Evolutionary conservation across 2,329 filamentous ascomycete species (phyloP).

Genomic region (Ceratocystis colombiana): DNA sequence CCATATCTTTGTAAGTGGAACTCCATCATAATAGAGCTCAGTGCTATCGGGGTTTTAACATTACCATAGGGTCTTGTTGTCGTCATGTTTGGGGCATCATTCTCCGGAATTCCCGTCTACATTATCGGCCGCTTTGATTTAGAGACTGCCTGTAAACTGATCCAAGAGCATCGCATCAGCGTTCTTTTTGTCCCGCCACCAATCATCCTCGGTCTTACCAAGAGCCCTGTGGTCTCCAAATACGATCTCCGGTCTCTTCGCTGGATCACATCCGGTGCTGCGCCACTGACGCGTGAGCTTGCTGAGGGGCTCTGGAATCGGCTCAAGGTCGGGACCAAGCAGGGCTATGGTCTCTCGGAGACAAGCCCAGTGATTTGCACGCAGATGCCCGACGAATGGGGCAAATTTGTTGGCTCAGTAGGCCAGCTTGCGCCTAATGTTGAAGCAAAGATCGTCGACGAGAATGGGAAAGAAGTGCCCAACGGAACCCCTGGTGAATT

Average conservation of each 20-base stretch:
- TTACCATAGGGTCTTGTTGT: slow-evolving; percentile 31
- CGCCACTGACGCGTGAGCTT: slow-evolving; percentile 71
- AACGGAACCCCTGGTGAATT: slow-evolving; percentile 55
- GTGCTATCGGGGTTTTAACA: neutral
- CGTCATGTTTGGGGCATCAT: slow-evolving; percentile 30
- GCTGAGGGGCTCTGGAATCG: slow-evolving; percentile 65
- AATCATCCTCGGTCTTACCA: slow-evolving; percentile 68
- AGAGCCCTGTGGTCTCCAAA: slow-evolving; percentile 64
- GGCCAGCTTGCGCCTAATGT: slow-evolving; percentile 70
- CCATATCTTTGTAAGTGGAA: slow-evolving; percentile 65
- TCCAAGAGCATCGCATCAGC: slow-evolving; percentile 66
- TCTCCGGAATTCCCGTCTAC: slow-evolving; percentile 61
- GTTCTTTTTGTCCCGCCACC: slow-evolving; percentile 78
- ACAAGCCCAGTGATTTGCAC: slow-evolving; percentile 70
- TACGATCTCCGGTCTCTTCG: slow-evolving; percentile 71
- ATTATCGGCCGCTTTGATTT: slow-evolving; percentile 69
- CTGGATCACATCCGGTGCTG: slow-evolving; percentile 80
- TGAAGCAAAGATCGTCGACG: slow-evolving; percentile 68
- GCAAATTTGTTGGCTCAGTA: slow-evolving; percentile 63
- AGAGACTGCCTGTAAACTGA: slow-evolving; percentile 62
- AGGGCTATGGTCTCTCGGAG: slow-evolving; percentile 85
- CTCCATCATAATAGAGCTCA: neutral
- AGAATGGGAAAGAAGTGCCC: slow-evolving; percentile 46
- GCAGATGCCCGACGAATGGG: slow-evolving; percentile 67
- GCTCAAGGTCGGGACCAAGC: slow-evolving; percentile 71